A percentile compares a stretch with the other conserved stretches of the same genome.
These are phyloP conservation scores for Strobilomyces confusus DNA, from an alignment of 768 basidiomycete genomes.

Conservation along the genomic window DNA sequence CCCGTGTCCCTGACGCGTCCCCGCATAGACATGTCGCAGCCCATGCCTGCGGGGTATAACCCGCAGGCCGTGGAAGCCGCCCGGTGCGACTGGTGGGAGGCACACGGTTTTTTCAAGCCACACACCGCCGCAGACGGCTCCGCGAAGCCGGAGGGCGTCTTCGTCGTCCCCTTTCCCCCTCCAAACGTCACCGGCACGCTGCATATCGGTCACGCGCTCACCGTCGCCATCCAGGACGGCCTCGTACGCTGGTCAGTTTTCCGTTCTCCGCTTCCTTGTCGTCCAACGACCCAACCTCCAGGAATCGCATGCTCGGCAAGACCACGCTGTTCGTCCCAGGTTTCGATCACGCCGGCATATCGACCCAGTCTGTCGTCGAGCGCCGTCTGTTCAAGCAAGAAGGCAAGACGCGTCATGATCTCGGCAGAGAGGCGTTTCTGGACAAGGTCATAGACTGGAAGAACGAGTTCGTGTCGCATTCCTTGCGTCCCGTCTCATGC, in stretches of 20 bases:
- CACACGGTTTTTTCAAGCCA: slow-evolving; percentile 88
- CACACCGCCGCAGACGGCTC: slow-evolving; percentile 54
- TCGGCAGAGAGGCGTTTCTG: slow-evolving; percentile 87
- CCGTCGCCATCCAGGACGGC: too few species aligned
- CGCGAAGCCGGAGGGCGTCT: slow-evolving; percentile 57
- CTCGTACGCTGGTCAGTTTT: too few species aligned
- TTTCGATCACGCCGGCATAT: too few species aligned
- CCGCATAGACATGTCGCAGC: too few species aligned
- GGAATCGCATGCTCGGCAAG: slow-evolving; percentile 96
- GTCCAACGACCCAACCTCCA: slow-evolving; percentile 25
- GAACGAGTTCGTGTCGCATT: too few species aligned
- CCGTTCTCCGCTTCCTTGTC: not conserved
- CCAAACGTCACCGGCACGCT: slow-evolving; percentile 96
- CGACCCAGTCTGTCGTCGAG: too few species aligned
- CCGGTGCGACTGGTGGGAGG: slow-evolving; percentile 98
- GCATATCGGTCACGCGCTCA: slow-evolving; percentile 95
- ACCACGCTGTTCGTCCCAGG: slow-evolving; percentile 89
- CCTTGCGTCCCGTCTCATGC: not conserved
- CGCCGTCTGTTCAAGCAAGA: slow-evolving; percentile 81
- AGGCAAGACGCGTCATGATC: slow-evolving; percentile 74
- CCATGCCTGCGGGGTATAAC: slow-evolving; percentile 94
- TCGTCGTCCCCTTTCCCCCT: slow-evolving; percentile 82
- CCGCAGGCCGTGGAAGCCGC: slow-evolving; percentile 91
- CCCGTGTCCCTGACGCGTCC: not conserved
- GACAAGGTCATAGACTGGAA: slow-evolving; percentile 93